Conservation (phyloP, 2,329 filamentous ascomycete species). For the Phyllosticta capitalensis region DNA sequence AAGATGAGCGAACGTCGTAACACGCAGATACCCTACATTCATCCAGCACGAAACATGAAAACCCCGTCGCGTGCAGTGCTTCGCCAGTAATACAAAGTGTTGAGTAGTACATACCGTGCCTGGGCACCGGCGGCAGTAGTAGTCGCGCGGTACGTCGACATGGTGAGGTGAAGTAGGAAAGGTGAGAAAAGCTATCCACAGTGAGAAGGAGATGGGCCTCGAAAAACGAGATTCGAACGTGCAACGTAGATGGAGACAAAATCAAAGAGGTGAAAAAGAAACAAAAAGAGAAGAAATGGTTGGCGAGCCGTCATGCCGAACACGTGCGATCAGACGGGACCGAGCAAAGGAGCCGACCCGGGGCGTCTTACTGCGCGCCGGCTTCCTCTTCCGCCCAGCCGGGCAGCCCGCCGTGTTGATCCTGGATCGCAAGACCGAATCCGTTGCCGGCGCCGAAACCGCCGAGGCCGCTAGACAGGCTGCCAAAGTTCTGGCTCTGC, state of each 20-base stretch:
- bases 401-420: conserved; percentile 40
- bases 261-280: conserved; percentile 4
- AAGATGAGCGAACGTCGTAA: conserved; percentile 8
- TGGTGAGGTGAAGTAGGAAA: neutral
- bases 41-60: conserved; percentile 8
- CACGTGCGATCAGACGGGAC: neutral
- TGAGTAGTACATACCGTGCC: conserved; percentile 7
- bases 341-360: neutral
- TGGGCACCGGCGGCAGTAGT: neutral
- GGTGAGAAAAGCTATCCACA: neutral
- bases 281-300: conserved; percentile 6
- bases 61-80: neutral
- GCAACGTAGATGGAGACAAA: conserved; percentile 1
- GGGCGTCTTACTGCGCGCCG: conserved; percentile 37
- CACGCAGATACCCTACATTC: conserved; percentile 9
- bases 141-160: neutral
- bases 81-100: conserved; percentile 6
- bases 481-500: conserved; percentile 43
- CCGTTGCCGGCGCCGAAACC: conserved; percentile 46
- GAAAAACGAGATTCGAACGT: neutral
- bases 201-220: neutral
- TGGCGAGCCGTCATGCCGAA: neutral
- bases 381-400: conserved; percentile 58
- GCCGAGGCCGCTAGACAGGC: conserved; percentile 49
- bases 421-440: conserved; percentile 51